Conservation (phyloP, 2,329 filamentous ascomycete species). For the Hypocrella siamensis region DNA sequence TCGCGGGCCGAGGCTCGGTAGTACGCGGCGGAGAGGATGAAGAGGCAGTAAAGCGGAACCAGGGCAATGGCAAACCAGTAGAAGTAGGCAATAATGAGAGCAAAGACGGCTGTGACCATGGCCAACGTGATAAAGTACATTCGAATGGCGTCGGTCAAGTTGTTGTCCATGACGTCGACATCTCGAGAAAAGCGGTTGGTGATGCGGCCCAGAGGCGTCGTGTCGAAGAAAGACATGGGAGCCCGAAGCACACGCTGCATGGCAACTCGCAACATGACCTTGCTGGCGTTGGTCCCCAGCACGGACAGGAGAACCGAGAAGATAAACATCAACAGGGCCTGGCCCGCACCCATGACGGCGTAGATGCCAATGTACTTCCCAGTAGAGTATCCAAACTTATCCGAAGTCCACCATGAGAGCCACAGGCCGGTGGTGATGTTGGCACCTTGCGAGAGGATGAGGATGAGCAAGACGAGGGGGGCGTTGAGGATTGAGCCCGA, state of each 20-base stretch:
- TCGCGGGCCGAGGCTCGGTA: constrained; percentile 86
- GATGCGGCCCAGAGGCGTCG: constrained; percentile 85
- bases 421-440: constrained; percentile 84
- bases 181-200: constrained; percentile 94
- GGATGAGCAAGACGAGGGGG: constrained; percentile 43
- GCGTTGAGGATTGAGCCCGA: constrained; percentile 58
- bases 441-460: constrained; percentile 61
- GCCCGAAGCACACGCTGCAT: constrained; percentile 60
- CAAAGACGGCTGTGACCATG: constrained; percentile 71
- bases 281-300: constrained; percentile 68
- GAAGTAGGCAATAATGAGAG: constrained; percentile 88
- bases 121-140: constrained; percentile 82
- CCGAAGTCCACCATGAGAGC: constrained; percentile 85
- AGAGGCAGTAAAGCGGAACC: constrained; percentile 54
- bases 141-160: constrained; percentile 71
- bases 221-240: constrained; percentile 91
- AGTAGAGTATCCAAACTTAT: constrained; percentile 51
- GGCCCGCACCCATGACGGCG: constrained; percentile 53
- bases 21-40: constrained; percentile 70
- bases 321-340: constrained; percentile 61
- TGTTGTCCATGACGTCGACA: constrained; percentile 94
- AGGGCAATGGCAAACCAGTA: constrained; percentile 62
- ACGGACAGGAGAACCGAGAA: constrained; percentile 70
- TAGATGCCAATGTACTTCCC: constrained; percentile 60
- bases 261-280: constrained; percentile 64